Evolutionary conservation across 2,329 filamentous ascomycete genomes (phyloP).

Genomic region (Davidsoniella virescens): DNA sequence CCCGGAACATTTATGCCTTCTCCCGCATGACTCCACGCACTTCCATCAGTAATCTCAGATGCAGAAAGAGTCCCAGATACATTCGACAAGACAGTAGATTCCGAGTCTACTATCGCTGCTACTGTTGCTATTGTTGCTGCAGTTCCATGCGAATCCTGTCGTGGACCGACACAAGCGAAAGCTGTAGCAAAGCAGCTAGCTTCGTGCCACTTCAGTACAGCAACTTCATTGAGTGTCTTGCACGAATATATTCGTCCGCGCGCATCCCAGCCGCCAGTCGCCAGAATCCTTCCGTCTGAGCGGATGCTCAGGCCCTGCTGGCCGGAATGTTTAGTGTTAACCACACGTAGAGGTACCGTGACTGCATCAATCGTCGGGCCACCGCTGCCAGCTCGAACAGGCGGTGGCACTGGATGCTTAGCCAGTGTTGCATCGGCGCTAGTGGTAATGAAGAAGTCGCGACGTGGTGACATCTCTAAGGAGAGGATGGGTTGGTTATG

Average conservation of each 20-base stretch:
- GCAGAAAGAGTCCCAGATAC: no score
- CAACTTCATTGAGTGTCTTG: constrained; percentile 70
- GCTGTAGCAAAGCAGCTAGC: constrained; percentile 70
- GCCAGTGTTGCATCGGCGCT: constrained; percentile 66
- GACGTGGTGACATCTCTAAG: constrained; percentile 36
- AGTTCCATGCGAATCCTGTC: background rate
- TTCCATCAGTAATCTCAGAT: background rate
- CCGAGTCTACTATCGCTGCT: background rate
- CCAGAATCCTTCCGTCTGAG: constrained; percentile 67
- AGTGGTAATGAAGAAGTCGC: constrained; percentile 56
- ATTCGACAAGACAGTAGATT: background rate
- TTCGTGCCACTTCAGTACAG: constrained; percentile 87
- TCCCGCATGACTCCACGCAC: background rate
- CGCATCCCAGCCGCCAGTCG: constrained; percentile 85
- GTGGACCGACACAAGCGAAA: constrained; percentile 38
- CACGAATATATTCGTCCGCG: constrained; percentile 65
- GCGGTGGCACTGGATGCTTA: constrained; percentile 48
- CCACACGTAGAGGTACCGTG: constrained; percentile 33
- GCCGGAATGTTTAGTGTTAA: constrained; percentile 76
- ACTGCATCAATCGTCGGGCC: background rate
- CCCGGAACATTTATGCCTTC: background rate
- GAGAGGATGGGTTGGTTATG: constrained; percentile 76
- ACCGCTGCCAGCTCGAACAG: background rate
- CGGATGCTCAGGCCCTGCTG: constrained; percentile 69
- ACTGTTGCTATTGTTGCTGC: background rate